Base-by-base conservation (phyloP, 495 filamentous ascomycete genomes). In the Penicillium taxi region DNA sequence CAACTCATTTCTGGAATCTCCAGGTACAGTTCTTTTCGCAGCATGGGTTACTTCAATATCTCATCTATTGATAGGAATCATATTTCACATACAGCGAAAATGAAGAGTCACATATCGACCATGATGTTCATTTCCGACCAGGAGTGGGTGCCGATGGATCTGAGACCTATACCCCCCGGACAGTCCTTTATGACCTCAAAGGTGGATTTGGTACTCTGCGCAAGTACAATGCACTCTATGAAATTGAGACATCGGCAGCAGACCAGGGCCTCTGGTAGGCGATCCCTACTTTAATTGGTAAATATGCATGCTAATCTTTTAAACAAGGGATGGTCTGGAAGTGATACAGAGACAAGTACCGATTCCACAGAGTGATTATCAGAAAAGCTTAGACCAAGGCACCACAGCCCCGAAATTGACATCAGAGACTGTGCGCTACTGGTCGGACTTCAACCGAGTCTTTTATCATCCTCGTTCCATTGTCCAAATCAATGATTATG, bases 1-100 rank as follows among this genome's bases (percentile, higher is more conserved):
- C 82, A n/a, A 94, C 86, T 0, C 91, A 99, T 66, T 96, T 94
- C 56, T 99, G 93, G 93, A 99, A 99, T 50, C 71, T 86, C 18
- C 90, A 96, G 69, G 80, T 84, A 66, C 9, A 33, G 46, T 34
- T 7, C n/a, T 24, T 26, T 17, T 9, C 13, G 13, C 9, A 16
- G 9, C 13, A 6, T 6, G 15, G 9, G 17, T 30, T 9, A 8
- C 9, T 32, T 24, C 30, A 21, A 41, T n/a, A n/a, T 49, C 45
- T 66, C 28, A 50, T 39, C 26, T 41, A 24, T 33, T 12, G 30
- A 25, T 40, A 57, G 86, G 93, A 98, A 69, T 95, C 90, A 8
- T 98, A 98, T 63, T 98, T 98, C 56, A 95, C 91, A 16, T 96
- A 95, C 55, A 67, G 72, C 7, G 73, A 72, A 21, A 64, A 77